Conservation (phyloP, 2,329 filamentous ascomycete species). For the Alternaria consortialis region DNA sequence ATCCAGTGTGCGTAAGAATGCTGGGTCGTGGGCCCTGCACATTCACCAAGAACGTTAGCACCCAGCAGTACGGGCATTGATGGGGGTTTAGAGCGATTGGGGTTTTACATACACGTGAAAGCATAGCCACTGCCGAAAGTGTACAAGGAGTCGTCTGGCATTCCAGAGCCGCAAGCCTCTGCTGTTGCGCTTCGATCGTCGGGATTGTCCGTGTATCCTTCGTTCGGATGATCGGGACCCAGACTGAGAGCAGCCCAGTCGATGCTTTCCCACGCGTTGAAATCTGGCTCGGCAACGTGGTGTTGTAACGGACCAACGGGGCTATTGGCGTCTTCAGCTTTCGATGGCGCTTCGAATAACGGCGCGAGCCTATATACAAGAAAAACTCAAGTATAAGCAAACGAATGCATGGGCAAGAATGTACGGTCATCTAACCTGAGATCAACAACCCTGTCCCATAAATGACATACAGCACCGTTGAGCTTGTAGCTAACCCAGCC, state of each 20-base stretch:
- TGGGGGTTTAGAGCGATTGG: neutral
- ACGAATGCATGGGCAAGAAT: slow-evolving; percentile 35
- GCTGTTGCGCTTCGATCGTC: neutral
- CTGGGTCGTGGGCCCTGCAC: slow-evolving; percentile 28
- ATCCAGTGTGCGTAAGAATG: slow-evolving; percentile 27
- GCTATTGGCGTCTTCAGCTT: slow-evolving; percentile 28
- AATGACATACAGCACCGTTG: slow-evolving; percentile 38
- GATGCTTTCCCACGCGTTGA: slow-evolving; percentile 44
- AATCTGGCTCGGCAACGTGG: slow-evolving; percentile 39
- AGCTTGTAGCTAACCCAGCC: slow-evolving; percentile 52
- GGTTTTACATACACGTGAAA: slow-evolving; percentile 17
- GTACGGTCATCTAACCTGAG: slow-evolving; percentile 49
- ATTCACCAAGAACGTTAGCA: slow-evolving; percentile 29
- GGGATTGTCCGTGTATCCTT: neutral
- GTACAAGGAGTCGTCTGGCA: neutral
- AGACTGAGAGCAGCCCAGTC: slow-evolving; percentile 39
- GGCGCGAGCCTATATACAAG: slow-evolving; percentile 42
- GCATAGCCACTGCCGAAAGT: slow-evolving; percentile 21
- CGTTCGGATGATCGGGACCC: slow-evolving; percentile 8
- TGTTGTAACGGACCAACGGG: slow-evolving; percentile 43
- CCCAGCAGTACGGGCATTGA: slow-evolving; percentile 15
- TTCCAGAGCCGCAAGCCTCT: neutral
- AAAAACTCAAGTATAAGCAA: slow-evolving; percentile 45
- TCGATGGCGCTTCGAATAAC: slow-evolving; percentile 27
- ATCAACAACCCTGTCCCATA: slow-evolving; percentile 45